Conservation (phyloP, 768 basidiomycete species). For the Termitomyces bulborhizus region DNA sequence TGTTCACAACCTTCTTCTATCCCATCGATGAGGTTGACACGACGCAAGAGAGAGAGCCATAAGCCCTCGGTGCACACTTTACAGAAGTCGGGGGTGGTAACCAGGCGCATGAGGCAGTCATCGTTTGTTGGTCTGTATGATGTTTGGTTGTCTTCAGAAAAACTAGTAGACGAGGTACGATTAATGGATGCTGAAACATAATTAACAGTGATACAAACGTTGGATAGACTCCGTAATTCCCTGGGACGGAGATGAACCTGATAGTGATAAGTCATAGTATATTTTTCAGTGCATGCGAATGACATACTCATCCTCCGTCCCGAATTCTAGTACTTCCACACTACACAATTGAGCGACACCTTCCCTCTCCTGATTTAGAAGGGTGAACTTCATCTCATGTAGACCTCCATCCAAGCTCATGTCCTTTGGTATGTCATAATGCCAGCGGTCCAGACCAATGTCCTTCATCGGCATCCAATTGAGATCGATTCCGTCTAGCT, state of each 20-base stretch:
- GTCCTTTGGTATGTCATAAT: constrained; percentile 53
- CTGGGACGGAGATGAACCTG: constrained; percentile 56
- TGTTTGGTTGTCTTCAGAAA: constrained; percentile 55
- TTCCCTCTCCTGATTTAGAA: constrained; percentile 40
- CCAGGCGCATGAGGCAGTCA: constrained; percentile 75
- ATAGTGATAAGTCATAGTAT: background rate
- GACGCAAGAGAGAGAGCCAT: constrained; percentile 59
- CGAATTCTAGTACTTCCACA: constrained; percentile 69
- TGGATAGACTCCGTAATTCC: constrained; percentile 63
- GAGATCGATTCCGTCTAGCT: constrained; percentile 55
- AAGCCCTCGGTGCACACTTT: constrained; percentile 68
- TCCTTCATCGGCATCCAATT: constrained; percentile 48
- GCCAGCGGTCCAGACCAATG: constrained; percentile 70
- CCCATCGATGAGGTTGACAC: constrained; percentile 57
- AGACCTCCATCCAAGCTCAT: constrained; percentile 36
- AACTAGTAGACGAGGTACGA: constrained; percentile 38
- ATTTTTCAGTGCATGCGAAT: background rate
- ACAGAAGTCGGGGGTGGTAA: constrained; percentile 69
- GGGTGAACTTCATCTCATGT: constrained; percentile 55
- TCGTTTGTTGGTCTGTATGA: constrained; percentile 80
- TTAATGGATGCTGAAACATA: background rate
- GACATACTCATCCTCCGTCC: constrained; percentile 39
- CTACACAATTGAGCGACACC: constrained; percentile 72
- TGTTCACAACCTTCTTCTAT: constrained; percentile 33
- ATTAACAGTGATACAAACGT: constrained; percentile 43